Conservation (phyloP, 2,329 filamentous ascomycete species). For the Colletotrichum nymphaeae region DNA sequence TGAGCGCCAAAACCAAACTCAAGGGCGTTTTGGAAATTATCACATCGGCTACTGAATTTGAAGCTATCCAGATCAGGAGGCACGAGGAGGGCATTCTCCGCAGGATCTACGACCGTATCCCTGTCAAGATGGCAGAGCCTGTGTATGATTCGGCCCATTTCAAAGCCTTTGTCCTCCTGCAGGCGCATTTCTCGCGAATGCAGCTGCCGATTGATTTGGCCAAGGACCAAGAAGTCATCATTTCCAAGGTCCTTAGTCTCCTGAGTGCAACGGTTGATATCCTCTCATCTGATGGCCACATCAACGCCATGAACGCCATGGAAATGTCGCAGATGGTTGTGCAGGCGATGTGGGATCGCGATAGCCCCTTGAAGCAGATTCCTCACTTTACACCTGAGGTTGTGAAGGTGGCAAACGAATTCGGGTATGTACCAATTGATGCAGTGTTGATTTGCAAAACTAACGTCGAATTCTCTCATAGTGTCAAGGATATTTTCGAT, state of each 20-base stretch:
- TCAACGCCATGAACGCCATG: constrained; percentile 99
- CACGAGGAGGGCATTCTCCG: constrained; percentile 90
- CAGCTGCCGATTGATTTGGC: constrained; percentile 94
- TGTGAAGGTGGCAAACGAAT: constrained; percentile 84
- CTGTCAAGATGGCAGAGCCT: constrained; percentile 92
- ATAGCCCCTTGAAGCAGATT: constrained; percentile 96
- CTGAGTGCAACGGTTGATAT: constrained; percentile 95
- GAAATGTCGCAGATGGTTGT: constrained; percentile 99
- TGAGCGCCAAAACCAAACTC: constrained; percentile 89
- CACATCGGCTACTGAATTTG: constrained; percentile 96
- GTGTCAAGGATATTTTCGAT: constrained; percentile 93
- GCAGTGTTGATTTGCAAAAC: constrained; percentile 35
- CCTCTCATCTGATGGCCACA: constrained; percentile 91
- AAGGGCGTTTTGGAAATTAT: constrained; percentile 98
- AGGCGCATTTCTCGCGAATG: constrained; percentile 98
- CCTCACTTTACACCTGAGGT: constrained; percentile 90
- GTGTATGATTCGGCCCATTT: constrained; percentile 96
- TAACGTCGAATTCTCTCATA: constrained; percentile 50
- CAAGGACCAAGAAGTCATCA: constrained; percentile 92
- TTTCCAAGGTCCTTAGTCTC: constrained; percentile 86
- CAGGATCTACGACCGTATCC: constrained; percentile 92
- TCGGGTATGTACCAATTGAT: constrained; percentile 67
- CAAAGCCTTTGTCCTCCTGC: constrained; percentile 96
- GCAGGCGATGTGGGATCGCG: constrained; percentile 98
- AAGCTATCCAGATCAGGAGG: constrained; percentile 91